Evolutionary conservation across 768 basidiomycete genomes (phyloP).

Genomic region (Lactarius psammicola): DNA sequence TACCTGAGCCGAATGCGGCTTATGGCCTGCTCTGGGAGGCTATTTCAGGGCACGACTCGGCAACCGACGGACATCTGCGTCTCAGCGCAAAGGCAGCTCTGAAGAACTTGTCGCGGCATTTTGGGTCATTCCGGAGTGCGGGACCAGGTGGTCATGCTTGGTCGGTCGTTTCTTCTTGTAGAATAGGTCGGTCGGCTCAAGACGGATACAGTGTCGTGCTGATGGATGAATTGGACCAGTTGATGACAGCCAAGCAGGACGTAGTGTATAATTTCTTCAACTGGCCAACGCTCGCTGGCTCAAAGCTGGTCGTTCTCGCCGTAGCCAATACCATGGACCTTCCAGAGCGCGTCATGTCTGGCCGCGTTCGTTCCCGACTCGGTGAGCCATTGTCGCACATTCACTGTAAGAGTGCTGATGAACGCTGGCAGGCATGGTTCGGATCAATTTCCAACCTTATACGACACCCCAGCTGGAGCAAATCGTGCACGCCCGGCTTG

Average conservation of each 20-base stretch:
- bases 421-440: slow-evolving; percentile 60
- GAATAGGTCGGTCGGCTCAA: slow-evolving; percentile 18
- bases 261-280: slow-evolving; percentile 99
- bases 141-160: slow-evolving; percentile 88
- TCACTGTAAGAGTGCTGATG: not conserved
- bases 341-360: slow-evolving; percentile 90
- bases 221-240: slow-evolving; percentile 98
- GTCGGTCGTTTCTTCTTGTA: slow-evolving; percentile 45
- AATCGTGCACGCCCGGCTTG: slow-evolving; percentile 83
- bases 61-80: slow-evolving; percentile 59
- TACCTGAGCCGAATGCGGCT: slow-evolving; percentile 90
- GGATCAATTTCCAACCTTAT: slow-evolving; percentile 93
- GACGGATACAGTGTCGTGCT: slow-evolving; percentile 74
- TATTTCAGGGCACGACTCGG: slow-evolving; percentile 75
- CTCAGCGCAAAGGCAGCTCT: slow-evolving; percentile 81
- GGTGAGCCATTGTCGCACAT: slow-evolving; percentile 47
- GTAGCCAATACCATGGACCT: slow-evolving; percentile 99
- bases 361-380: slow-evolving; percentile 87
- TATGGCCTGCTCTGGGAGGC: slow-evolving; percentile 92
- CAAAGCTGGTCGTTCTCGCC: slow-evolving; percentile 90
- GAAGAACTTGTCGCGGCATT: slow-evolving; percentile 73
- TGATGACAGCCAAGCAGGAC: slow-evolving; percentile 94
- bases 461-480: slow-evolving; percentile 70
- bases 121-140: slow-evolving; percentile 57
- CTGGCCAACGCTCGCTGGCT: slow-evolving; percentile 90